Evolutionary conservation across 1,139 yeast genomes (phyloP).

Genomic region (Debaryomyces subglobosus): DNA sequence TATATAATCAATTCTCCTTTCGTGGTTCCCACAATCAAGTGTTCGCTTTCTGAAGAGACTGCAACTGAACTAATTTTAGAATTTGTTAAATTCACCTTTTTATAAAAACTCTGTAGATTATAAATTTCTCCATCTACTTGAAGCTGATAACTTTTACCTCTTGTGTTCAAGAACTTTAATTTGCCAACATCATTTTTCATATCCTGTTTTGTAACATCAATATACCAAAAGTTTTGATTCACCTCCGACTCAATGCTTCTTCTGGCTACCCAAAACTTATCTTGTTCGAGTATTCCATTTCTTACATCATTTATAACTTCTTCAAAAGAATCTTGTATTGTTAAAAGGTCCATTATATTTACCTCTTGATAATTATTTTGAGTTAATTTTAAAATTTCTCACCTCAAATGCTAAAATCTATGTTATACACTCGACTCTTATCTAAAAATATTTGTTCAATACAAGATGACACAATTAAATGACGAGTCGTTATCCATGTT

Average conservation of each 20-base stretch:
- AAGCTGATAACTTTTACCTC: conserved; percentile 2
- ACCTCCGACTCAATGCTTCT: conserved; percentile 31
- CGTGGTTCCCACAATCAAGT: conserved; percentile 44
- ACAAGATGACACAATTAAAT: conserved; percentile 5
- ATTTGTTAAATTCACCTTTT: not conserved
- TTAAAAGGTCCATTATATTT: conserved; percentile 22
- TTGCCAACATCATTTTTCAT: conserved; percentile 13
- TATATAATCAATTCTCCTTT: conserved; percentile 39
- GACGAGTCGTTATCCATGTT: conserved; percentile 38
- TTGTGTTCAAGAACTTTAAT: conserved; percentile 3
- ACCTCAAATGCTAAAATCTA: not conserved
- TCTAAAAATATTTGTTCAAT: not conserved
- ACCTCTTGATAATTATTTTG: not conserved
- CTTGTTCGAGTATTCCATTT: conserved; percentile 22
- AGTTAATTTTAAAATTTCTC: not conserved
- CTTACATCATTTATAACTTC: conserved; percentile 42
- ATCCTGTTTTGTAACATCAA: conserved; percentile 14
- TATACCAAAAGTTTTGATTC: conserved; percentile 21
- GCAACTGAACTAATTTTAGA: conserved; percentile 7
- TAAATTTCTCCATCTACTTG: conserved; percentile 5
- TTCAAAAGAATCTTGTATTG: conserved; percentile 46
- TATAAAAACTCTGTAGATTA: conserved; percentile 6
- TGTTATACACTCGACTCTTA: not conserved
- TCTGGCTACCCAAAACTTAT: conserved; percentile 43
- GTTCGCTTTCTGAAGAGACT: conserved; percentile 11